These are phyloP conservation scores for Myxozyma geophila DNA, from an alignment of 805 yeast species.

Conservation along the genomic window DNA sequence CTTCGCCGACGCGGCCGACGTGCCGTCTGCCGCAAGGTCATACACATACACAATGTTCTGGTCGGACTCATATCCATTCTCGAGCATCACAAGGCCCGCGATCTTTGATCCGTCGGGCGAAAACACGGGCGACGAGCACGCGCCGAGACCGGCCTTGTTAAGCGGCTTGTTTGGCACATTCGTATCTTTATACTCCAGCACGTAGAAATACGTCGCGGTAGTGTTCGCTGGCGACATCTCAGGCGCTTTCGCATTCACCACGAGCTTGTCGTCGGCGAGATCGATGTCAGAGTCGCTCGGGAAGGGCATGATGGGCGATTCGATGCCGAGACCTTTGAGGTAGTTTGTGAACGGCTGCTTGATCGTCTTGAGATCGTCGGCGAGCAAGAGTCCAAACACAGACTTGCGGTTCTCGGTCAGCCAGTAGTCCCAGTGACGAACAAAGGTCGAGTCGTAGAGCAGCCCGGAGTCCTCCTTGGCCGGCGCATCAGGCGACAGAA, in stretches of 20 bases:
- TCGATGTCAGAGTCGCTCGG: constrained; percentile 35
- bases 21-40: constrained; percentile 29
- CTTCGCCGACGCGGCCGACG: background rate
- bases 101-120: constrained; percentile 37
- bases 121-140: constrained; percentile 38
- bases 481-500: constrained; percentile 34
- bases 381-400: constrained; percentile 34
- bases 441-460: constrained; percentile 36
- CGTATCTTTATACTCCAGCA: constrained; percentile 27
- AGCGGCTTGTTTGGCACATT: constrained; percentile 20
- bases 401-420: constrained; percentile 30
- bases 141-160: constrained; percentile 35
- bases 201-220: constrained; percentile 40
- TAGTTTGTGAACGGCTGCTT: constrained; percentile 30
- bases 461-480: constrained; percentile 24
- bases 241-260: constrained; percentile 39
- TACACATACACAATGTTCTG: constrained; percentile 34
- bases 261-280: constrained; percentile 28
- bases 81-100: constrained; percentile 36
- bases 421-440: constrained; percentile 41
- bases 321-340: constrained; percentile 23
- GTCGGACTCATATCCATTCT: constrained; percentile 40
- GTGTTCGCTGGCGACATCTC: constrained; percentile 38
- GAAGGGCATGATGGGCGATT: constrained; percentile 36
- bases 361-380: constrained; percentile 16